Conservation (phyloP, 2,329 filamentous ascomycete species). For the Colletotrichum somersetense region DNA sequence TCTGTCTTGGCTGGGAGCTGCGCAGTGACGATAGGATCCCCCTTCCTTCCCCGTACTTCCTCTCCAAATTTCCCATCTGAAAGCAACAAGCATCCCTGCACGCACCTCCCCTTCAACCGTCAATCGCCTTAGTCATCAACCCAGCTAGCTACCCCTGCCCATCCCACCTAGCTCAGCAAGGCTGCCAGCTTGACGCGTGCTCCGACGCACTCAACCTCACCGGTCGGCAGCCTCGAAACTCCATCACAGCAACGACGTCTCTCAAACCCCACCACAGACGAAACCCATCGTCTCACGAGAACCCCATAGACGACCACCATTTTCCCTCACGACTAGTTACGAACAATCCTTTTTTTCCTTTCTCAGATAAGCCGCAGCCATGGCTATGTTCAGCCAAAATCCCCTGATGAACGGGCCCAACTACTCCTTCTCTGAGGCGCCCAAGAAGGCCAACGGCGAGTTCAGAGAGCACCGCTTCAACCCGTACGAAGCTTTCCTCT, state of each 20-base stretch:
- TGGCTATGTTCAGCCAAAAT: constrained; percentile 79
- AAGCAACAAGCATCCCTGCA: constrained; percentile 36
- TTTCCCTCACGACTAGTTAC: constrained; percentile 3
- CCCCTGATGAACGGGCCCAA: constrained; percentile 76
- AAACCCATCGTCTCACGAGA: constrained; percentile 35
- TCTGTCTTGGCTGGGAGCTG: constrained; percentile 16
- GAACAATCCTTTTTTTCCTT: constrained; percentile 2
- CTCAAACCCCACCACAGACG: constrained; percentile 35
- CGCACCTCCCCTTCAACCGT: constrained; percentile 40
- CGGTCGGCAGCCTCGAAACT: constrained; percentile 31
- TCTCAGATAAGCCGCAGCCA: constrained; percentile 52
- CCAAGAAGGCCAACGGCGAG: constrained; percentile 66
- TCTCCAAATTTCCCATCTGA: constrained; percentile 26
- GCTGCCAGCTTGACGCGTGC: constrained; percentile 65
- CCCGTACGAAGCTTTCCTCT: constrained; percentile 72
- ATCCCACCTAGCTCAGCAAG: constrained; percentile 53
- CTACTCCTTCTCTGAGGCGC: constrained; percentile 75
- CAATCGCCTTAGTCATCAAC: constrained; percentile 55
- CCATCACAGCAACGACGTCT: constrained; percentile 33
- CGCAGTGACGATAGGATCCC: constrained; percentile 34
- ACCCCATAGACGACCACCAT: constrained; percentile 7
- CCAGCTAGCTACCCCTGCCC: constrained; percentile 50
- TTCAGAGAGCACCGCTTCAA: constrained; percentile 87
- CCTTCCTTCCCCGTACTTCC: neutral
- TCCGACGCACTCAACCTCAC: constrained; percentile 47